Percentiles rank a stretch among this genome's conserved stretches.
phyloP scores from a whole-genome alignment of 192 early-diverging fungal genomes.

The Allomyces macrogynus region DNA sequence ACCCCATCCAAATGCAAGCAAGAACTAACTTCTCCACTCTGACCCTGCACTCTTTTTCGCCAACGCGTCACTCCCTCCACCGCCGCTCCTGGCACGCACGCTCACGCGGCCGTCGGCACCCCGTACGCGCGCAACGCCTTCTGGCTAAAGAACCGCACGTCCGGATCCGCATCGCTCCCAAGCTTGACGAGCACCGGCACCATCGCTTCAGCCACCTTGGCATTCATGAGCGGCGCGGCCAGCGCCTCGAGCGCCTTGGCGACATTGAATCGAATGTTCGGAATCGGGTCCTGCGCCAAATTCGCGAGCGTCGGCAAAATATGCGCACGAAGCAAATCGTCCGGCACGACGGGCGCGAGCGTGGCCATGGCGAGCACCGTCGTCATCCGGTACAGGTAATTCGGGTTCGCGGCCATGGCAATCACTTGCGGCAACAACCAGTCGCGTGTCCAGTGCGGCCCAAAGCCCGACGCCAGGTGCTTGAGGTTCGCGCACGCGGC shows the following conservation, averaged over 20 bases:
- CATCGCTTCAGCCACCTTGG: constrained; percentile 37
- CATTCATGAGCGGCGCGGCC: constrained; percentile 50
- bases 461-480: constrained; percentile 94
- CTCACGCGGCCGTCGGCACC: too few species aligned
- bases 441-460: constrained; percentile 87
- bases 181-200: constrained; percentile 67
- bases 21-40: too few species aligned
- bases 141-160: constrained; percentile 84
- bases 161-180: constrained; percentile 69
- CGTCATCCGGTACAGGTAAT: constrained; percentile 97
- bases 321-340: constrained; percentile 69
- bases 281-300: constrained; percentile 81
- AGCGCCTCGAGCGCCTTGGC: constrained; percentile 82
- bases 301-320: constrained; percentile 71
- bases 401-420: constrained; percentile 68
- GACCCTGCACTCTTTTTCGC: too few species aligned
- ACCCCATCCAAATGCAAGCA: too few species aligned
- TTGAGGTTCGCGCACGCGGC: constrained; percentile 85
- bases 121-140: constrained; percentile 29
- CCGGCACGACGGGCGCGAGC: constrained; percentile 65
- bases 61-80: too few species aligned
- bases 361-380: constrained; percentile 90
- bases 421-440: constrained; percentile 88
- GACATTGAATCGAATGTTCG: constrained; percentile 99
- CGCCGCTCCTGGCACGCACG: too few species aligned